Conservation (phyloP, 2,329 filamentous ascomycete genomes). For the Metarhizium guizhouense region DNA sequence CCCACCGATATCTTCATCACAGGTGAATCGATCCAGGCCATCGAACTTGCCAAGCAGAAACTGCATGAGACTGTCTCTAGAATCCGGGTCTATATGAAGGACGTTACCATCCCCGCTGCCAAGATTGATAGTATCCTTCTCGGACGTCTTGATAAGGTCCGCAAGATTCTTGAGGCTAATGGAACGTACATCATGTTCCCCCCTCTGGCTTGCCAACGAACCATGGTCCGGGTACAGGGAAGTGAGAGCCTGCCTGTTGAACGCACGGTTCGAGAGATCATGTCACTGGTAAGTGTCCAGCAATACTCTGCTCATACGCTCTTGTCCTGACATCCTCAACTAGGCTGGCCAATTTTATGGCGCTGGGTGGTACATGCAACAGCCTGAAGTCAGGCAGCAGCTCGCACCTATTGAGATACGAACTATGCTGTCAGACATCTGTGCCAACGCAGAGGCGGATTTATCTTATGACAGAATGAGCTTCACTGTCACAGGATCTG, state of each 20-base stretch:
- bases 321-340: conserved; percentile 12
- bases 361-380: conserved; percentile 89
- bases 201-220: conserved; percentile 74
- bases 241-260: conserved; percentile 91
- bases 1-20: conserved; percentile 93
- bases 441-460: conserved; percentile 90
- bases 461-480: conserved; percentile 89
- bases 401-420: conserved; percentile 66
- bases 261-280: conserved; percentile 88
- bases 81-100: conserved; percentile 82
- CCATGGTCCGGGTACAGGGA: conserved; percentile 81
- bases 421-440: conserved; percentile 90
- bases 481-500: conserved; percentile 90
- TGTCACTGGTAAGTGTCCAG: conserved; percentile 67
- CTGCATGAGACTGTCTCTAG: conserved; percentile 76
- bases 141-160: conserved; percentile 87
- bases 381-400: conserved; percentile 55
- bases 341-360: conserved; percentile 96
- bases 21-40: conserved; percentile 75
- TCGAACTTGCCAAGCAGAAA: conserved; percentile 82
- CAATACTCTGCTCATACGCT: not conserved
- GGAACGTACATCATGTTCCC: conserved; percentile 93
- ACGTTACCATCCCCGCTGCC: conserved; percentile 77
- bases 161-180: conserved; percentile 95
- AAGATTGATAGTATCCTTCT: conserved; percentile 95